Percentiles rank a stretch among this genome's conserved stretches.
These are phyloP conservation scores for Cryptosporidium parvum DNA, from an alignment of 169 alveolate species.

Conservation along the genomic window DNA sequence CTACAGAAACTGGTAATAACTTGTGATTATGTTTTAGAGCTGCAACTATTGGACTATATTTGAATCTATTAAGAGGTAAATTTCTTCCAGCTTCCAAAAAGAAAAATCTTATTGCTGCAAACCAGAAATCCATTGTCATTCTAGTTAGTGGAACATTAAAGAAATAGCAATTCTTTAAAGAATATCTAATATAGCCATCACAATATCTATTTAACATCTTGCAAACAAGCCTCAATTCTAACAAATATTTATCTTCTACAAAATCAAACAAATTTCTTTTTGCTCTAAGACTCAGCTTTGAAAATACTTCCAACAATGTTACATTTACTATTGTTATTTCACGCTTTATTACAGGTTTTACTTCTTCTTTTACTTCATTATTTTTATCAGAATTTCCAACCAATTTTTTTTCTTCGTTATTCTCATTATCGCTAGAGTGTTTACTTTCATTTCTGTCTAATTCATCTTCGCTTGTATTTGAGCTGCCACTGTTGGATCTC, in stretches of 20 bases:
- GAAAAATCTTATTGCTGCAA: slow-evolving; percentile 56
- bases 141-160: slow-evolving; percentile 54
- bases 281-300: slow-evolving; percentile 29
- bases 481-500: background rate
- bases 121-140: slow-evolving; percentile 69
- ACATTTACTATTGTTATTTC: slow-evolving; percentile 17
- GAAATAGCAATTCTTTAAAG: slow-evolving; percentile 47
- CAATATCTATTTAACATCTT: slow-evolving; percentile 39
- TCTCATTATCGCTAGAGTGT: background rate
- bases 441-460: background rate
- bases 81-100: slow-evolving; percentile 61
- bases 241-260: slow-evolving; percentile 40
- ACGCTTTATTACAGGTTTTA: background rate
- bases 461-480: background rate
- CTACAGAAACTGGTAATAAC: slow-evolving; percentile 56
- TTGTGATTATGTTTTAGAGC: slow-evolving; percentile 67
- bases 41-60: slow-evolving; percentile 62
- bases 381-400: background rate
- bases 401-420: background rate
- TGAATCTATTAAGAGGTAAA: slow-evolving; percentile 41
- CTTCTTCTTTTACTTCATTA: background rate
- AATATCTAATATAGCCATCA: slow-evolving; percentile 51
- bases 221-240: slow-evolving; percentile 46
- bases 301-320: slow-evolving; percentile 30
- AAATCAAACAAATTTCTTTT: slow-evolving; percentile 41